A percentile compares a stretch with the other conserved stretches of the same genome.
These are phyloP conservation scores for Colletotrichum abscissum DNA, from an alignment of 2,329 filamentous ascomycete genomes.

Conservation along the genomic window DNA sequence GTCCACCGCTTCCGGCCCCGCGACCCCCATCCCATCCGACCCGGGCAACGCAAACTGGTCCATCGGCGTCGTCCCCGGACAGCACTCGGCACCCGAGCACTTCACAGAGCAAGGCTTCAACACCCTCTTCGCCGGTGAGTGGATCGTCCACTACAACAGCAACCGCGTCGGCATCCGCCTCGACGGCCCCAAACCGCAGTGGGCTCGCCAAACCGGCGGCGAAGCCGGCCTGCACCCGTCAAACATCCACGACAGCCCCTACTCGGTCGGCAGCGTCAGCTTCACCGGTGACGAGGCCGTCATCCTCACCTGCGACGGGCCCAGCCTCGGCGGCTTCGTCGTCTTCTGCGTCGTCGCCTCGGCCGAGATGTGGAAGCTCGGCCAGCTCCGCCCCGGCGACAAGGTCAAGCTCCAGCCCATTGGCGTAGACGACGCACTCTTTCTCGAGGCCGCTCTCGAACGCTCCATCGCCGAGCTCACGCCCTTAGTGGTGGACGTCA, in stretches of 20 bases:
- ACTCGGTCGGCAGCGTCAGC: slow-evolving; percentile 54
- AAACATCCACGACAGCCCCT: slow-evolving; percentile 54
- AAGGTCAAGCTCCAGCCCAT: slow-evolving; percentile 47
- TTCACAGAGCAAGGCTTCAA: slow-evolving; percentile 46
- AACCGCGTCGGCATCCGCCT: slow-evolving; percentile 53
- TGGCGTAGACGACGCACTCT: slow-evolving; percentile 39
- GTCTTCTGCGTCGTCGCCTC: slow-evolving; percentile 50
- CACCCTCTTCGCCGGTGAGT: slow-evolving; percentile 47
- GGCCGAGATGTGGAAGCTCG: slow-evolving; percentile 55
- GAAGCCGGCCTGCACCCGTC: slow-evolving; percentile 53
- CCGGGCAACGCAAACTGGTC: slow-evolving; percentile 42
- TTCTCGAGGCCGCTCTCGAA: slow-evolving; percentile 39
- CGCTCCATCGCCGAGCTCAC: slow-evolving; percentile 39
- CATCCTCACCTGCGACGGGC: slow-evolving; percentile 51
- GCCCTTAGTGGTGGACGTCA: not conserved
- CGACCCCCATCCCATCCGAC: slow-evolving; percentile 39
- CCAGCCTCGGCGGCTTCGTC: slow-evolving; percentile 54
- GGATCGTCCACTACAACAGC: slow-evolving; percentile 54
- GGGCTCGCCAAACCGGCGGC: slow-evolving; percentile 50
- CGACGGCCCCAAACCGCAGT: slow-evolving; percentile 49
- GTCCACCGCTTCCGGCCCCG: not conserved
- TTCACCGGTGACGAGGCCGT: slow-evolving; percentile 56
- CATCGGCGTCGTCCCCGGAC: slow-evolving; percentile 50
- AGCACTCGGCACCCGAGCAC: slow-evolving; percentile 51
- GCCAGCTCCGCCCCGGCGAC: slow-evolving; percentile 53